A percentile compares a stretch with the other conserved stretches of the same genome.
Evolutionary conservation across 192 early-diverging fungal genomes (phyloP).

Genomic region (Coemansia nantahalensis): DNA sequence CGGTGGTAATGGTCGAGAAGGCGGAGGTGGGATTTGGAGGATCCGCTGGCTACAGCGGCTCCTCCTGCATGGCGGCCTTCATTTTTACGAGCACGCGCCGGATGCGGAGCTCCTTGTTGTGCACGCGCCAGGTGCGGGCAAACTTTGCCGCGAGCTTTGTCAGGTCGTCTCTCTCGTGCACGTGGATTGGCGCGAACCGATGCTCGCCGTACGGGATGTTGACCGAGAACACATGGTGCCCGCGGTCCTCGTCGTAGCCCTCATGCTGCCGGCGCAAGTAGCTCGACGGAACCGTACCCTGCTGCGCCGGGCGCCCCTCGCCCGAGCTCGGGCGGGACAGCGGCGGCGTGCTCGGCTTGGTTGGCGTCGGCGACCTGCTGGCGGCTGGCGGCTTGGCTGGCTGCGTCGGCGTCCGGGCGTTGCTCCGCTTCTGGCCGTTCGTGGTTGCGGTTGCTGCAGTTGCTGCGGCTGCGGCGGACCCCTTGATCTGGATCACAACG

Average conservation of each 20-base stretch:
- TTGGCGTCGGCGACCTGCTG: slow-evolving; percentile 18
- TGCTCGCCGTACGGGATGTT: slow-evolving; percentile 42
- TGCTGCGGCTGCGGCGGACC: slow-evolving; percentile 3
- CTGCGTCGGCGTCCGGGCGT: neutral
- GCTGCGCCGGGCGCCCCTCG: slow-evolving; percentile 12
- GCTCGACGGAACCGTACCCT: slow-evolving; percentile 11
- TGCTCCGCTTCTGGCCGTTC: slow-evolving; percentile 9
- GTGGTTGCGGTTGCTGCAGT: neutral
- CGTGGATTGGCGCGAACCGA: slow-evolving; percentile 42
- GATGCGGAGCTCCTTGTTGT: slow-evolving; percentile 46
- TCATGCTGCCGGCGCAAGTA: slow-evolving; percentile 42
- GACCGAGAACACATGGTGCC: slow-evolving; percentile 40
- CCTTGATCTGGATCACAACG: slow-evolving; percentile 32
- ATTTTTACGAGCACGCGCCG: slow-evolving; percentile 45
- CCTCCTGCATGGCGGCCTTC: slow-evolving; percentile 25
- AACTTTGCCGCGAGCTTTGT: slow-evolving; percentile 40
- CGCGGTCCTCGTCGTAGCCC: slow-evolving; percentile 46
- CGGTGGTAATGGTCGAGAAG: too few species aligned
- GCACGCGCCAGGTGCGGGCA: slow-evolving; percentile 40
- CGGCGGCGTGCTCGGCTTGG: slow-evolving; percentile 15
- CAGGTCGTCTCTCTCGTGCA: slow-evolving; percentile 46
- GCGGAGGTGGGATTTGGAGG: too few species aligned
- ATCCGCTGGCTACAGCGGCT: slow-evolving; percentile 24
- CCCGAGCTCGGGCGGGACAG: slow-evolving; percentile 38
- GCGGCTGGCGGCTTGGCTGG: slow-evolving; percentile 10